phyloP scores from a whole-genome alignment of 169 alveolate species.

The Eimeria acervulina region DNA sequence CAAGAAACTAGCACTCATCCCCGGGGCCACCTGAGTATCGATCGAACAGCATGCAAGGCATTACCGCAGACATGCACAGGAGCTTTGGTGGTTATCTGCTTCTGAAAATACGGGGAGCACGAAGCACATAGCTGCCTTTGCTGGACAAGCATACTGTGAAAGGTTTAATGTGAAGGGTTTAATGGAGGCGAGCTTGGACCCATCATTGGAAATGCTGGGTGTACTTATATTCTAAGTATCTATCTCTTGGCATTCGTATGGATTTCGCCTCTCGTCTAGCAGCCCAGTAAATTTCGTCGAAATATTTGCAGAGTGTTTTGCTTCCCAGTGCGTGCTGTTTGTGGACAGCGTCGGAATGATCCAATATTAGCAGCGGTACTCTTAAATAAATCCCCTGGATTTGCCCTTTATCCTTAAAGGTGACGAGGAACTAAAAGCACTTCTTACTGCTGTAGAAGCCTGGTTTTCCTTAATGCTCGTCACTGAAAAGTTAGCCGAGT shows the following conservation, averaged over 20 bases:
- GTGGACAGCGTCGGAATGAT: background rate
- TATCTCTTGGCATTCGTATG: background rate
- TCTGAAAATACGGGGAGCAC: background rate
- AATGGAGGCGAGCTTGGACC: background rate
- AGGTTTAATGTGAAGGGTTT: background rate
- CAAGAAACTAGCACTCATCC: slow-evolving; percentile 46
- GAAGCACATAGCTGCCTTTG: background rate
- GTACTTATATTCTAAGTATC: background rate
- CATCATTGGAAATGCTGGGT: background rate
- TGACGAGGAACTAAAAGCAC: background rate
- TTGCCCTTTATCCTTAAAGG: background rate
- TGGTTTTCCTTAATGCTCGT: slow-evolving; percentile 19
- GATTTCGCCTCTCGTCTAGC: background rate
- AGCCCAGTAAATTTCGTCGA: background rate
- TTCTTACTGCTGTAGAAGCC: slow-evolving; percentile 77
- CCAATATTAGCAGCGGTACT: background rate
- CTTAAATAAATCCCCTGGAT: background rate
- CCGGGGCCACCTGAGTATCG: slow-evolving; percentile 72
- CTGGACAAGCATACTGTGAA: background rate
- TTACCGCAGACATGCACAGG: background rate
- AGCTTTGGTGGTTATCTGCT: background rate
- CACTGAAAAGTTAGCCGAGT: slow-evolving; percentile 73
- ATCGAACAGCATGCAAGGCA: background rate
- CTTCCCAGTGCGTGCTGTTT: background rate
- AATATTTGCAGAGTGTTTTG: background rate